These are phyloP conservation scores for Spongispora temasekensis DNA, from an alignment of 1,284 basidiomycete species.

Conservation along the genomic window DNA sequence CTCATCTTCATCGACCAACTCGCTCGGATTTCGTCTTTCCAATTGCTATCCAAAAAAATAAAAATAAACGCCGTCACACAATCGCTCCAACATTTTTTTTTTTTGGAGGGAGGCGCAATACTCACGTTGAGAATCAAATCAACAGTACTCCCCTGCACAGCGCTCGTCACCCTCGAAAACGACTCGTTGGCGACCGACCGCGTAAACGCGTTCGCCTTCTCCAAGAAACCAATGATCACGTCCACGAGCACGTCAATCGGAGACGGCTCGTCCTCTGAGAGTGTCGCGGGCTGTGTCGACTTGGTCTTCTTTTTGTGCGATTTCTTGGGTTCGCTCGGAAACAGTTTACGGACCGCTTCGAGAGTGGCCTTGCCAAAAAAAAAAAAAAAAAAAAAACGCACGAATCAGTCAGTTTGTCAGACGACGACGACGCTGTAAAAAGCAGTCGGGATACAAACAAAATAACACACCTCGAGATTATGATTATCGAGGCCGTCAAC, in stretches of 20 bases:
- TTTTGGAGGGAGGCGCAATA: no score
- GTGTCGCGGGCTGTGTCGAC: slow-evolving; percentile 15
- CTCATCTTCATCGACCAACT: slow-evolving; percentile 49
- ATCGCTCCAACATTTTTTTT: no score
- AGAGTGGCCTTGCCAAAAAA: slow-evolving; percentile 48
- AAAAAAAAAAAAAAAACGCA: no score
- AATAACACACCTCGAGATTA: slow-evolving; percentile 73
- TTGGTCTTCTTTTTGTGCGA: slow-evolving; percentile 43
- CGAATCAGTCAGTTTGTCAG: no score
- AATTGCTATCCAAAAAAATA: slow-evolving; percentile 86
- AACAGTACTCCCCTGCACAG: slow-evolving; percentile 74
- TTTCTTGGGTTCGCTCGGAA: slow-evolving; percentile 49
- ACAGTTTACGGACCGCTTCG: slow-evolving; percentile 54
- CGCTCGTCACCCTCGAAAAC: slow-evolving; percentile 74
- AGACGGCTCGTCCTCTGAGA: slow-evolving; percentile 37
- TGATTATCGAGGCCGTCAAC: slow-evolving; percentile 51
- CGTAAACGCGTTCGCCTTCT: slow-evolving; percentile 83
- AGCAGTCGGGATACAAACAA: slow-evolving; percentile 33
- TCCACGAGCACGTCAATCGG: slow-evolving; percentile 89
- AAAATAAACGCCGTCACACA: no score
- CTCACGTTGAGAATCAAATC: slow-evolving; percentile 84
- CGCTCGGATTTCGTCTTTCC: slow-evolving; percentile 65
- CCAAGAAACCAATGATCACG: slow-evolving; percentile 85
- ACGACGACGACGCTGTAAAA: no score
- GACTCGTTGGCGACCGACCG: slow-evolving; percentile 81